Conservation (phyloP, 345 rosid genomes). For the Euclidium syriacum region DNA sequence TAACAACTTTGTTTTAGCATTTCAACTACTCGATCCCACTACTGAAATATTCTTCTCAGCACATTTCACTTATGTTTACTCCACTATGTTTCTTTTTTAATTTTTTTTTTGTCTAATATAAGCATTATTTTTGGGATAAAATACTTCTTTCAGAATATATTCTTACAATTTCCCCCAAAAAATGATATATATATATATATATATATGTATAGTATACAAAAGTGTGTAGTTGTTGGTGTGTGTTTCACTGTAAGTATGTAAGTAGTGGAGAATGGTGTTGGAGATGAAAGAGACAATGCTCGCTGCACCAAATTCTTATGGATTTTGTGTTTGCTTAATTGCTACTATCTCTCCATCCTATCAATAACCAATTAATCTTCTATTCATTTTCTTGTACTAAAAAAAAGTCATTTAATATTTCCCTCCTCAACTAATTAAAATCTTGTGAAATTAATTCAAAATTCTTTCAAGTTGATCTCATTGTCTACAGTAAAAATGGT, state of each 20-base stretch:
- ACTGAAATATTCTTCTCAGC: too few species aligned
- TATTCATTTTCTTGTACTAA: background rate
- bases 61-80: too few species aligned
- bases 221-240: background rate
- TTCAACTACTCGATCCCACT: background rate
- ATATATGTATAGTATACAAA: too few species aligned
- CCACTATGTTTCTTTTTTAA: too few species aligned
- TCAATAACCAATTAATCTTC: background rate
- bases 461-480: background rate
- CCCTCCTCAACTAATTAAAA: background rate
- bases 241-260: background rate
- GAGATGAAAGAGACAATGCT: slow-evolving; percentile 19
- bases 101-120: background rate
- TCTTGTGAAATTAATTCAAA: background rate
- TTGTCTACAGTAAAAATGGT: background rate
- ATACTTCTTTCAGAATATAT: background rate
- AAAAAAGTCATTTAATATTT: background rate
- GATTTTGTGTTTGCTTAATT: slow-evolving; percentile 25
- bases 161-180: background rate
- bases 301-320: slow-evolving; percentile 1
- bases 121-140: too few species aligned
- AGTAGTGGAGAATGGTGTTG: slow-evolving; percentile 26
- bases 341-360: slow-evolving; percentile 8
- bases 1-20: background rate
- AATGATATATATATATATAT: background rate